A percentile compares a stretch with the other conserved stretches of the same genome.
These are phyloP conservation scores for Emergomyces pasteurianus DNA, from an alignment of 2,329 filamentous ascomycete species.

Conservation along the genomic window DNA sequence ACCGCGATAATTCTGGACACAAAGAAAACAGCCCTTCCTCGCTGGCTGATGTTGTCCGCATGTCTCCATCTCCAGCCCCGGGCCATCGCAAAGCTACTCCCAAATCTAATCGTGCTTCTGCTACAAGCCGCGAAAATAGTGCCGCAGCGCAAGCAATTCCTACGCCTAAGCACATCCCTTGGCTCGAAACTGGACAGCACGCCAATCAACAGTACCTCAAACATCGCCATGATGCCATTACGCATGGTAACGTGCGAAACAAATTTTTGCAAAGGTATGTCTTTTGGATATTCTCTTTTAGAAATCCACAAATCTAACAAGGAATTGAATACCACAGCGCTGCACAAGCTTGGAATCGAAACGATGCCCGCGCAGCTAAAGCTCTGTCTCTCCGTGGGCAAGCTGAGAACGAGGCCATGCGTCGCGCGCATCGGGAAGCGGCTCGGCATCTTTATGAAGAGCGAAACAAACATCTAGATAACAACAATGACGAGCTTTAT, in stretches of 20 bases:
- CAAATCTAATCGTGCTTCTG: conserved; percentile 50
- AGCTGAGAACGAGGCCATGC: conserved; percentile 94
- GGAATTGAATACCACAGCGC: conserved; percentile 45
- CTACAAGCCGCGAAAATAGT: conserved; percentile 62
- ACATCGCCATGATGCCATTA: conserved; percentile 88
- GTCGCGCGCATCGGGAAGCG: conserved; percentile 89
- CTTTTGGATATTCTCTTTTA: conserved; percentile 3
- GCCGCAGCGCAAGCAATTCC: conserved; percentile 72
- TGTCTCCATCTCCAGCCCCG: conserved; percentile 75
- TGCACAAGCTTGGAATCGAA: conserved; percentile 96
- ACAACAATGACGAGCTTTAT: conserved; percentile 59
- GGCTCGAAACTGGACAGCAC: conserved; percentile 84
- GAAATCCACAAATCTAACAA: not conserved
- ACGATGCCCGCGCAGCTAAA: conserved; percentile 91
- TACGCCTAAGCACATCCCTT: conserved; percentile 83
- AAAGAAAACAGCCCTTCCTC: conserved; percentile 65
- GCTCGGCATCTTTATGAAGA: conserved; percentile 87
- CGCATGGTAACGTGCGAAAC: conserved; percentile 89
- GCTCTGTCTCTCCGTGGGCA: conserved; percentile 87
- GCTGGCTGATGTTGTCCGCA: conserved; percentile 86
- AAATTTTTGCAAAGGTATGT: conserved; percentile 86
- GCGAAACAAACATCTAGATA: conserved; percentile 59
- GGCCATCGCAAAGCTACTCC: conserved; percentile 41
- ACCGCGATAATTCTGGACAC: conserved; percentile 42
- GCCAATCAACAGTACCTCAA: conserved; percentile 93